A percentile compares a stretch with the other conserved stretches of the same genome.
Conservation (phyloP, 495 filamentous ascomycete species). For the Aspergillus haitiensis region DNA sequence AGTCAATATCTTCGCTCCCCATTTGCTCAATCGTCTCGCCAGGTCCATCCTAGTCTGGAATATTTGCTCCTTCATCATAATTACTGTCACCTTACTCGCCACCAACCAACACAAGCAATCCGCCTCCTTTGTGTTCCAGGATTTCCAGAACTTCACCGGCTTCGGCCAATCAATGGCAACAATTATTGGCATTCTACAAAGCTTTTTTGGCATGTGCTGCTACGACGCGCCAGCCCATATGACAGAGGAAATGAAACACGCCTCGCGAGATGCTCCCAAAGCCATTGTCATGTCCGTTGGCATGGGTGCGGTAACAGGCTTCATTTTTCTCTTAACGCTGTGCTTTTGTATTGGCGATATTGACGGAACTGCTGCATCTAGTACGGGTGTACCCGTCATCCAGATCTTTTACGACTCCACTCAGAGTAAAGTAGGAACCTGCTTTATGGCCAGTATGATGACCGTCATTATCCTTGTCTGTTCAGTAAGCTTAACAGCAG, state of each 20-base stretch:
- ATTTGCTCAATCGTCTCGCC: conserved; percentile 49
- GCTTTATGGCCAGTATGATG: conserved; percentile 45
- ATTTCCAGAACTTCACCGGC: conserved; percentile 56
- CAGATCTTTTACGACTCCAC: conserved; percentile 51
- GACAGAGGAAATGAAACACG: conserved; percentile 31
- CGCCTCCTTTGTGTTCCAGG: conserved; percentile 51
- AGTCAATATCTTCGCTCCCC: conserved; percentile 47
- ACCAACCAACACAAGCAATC: conserved; percentile 51
- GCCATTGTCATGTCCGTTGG: conserved; percentile 27
- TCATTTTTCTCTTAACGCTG: conserved; percentile 49
- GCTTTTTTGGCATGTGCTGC: conserved; percentile 54
- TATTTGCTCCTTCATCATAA: conserved; percentile 48
- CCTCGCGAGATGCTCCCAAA: conserved; percentile 26
- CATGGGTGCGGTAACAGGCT: conserved; percentile 40
- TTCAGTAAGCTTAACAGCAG: conserved; percentile 44
- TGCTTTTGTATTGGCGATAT: conserved; percentile 56
- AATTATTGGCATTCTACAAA: conserved; percentile 52
- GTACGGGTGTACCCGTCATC: conserved; percentile 47
- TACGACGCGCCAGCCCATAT: conserved; percentile 44
- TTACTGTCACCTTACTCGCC: conserved; percentile 49
- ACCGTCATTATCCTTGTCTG: conserved; percentile 43
- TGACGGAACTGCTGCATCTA: conserved; percentile 36
- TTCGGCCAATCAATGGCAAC: conserved; percentile 48
- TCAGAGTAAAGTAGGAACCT: conserved; percentile 42
- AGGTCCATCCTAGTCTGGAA: conserved; percentile 52